A percentile compares a stretch with the other conserved stretches of the same genome.
These are phyloP conservation scores for Spinellus fusiger DNA, from an alignment of 192 early-diverging fungal genomes.

Conservation along the genomic window DNA sequence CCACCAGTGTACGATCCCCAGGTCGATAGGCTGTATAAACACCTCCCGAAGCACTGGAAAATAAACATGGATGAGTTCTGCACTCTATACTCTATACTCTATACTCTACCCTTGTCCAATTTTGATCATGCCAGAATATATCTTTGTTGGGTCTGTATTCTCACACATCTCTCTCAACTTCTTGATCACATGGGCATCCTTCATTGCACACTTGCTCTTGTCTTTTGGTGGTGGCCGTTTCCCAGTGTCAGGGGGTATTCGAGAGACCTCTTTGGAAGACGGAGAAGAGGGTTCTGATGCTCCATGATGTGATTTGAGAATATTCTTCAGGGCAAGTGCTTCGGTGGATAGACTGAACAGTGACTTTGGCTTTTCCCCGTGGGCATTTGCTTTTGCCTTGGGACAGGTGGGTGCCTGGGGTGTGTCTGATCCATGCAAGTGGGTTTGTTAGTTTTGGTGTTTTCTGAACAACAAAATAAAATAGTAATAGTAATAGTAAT, in stretches of 20 bases:
- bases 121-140: slow-evolving; percentile 41
- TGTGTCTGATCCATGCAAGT: no score
- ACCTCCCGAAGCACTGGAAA: slow-evolving; percentile 77
- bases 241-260: slow-evolving; percentile 18
- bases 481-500: no score
- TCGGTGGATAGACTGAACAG: no score
- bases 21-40: slow-evolving; percentile 81
- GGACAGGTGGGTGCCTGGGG: no score
- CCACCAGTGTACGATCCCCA: slow-evolving; percentile 56
- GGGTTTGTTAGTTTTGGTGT: no score
- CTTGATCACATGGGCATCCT: slow-evolving; percentile 76
- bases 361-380: no score
- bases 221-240: slow-evolving; percentile 21
- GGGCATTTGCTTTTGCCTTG: no score
- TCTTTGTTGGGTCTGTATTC: slow-evolving; percentile 75
- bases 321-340: no score
- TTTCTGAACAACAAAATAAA: no score
- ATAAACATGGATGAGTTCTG: neutral
- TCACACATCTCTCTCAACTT: slow-evolving; percentile 79
- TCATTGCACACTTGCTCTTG: slow-evolving; percentile 8
- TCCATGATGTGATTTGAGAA: neutral
- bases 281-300: neutral
- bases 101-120: slow-evolving; percentile 34
- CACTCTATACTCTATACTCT: neutral
- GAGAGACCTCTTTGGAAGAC: neutral